Evolutionary conservation across 108 stramenopile genomes (phyloP), one percentile per base, ranked within the genome.

Genomic region (Mayamaea pseudoterrestris): DNA sequence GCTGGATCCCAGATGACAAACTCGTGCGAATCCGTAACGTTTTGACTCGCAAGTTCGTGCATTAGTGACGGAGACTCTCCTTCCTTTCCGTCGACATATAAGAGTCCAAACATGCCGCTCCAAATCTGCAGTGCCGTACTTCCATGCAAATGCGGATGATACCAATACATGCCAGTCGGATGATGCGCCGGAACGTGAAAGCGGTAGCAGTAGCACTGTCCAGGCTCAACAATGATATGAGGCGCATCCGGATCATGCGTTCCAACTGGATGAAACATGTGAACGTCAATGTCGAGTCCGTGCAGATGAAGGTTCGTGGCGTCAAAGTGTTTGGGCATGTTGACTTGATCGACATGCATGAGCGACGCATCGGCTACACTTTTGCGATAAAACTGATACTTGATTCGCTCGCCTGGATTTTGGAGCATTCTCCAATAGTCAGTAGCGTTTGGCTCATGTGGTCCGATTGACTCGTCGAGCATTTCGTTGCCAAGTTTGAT

Each of bases 181-280:
- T 73, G 72, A 36, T 73, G 60, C 0, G 68, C 55, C 0, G 72
- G 72, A 0, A 73, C 29, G 17, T 49, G 24, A 37, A 74, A 69
- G 24, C 50, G 27, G 50, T 69, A 69, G 41, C 67, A 69, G 30
- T 69, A 69, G 27, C 73, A 69, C 27, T 65, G 26, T 14, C 65
- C 68, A 0, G 73, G 73, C 16, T 47, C 27, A 22, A 74, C 47
- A 13, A 21, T 24, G 17, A 74, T 56, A 32, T 66, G 65, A 0
- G 63, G 60, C 0, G 71, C 65, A 31, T 53, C 52, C 0, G 61
- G 44, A 52, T 65, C 42, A 49, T 60, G 58, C 23, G 71, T 73
- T 7, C 58, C 58, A 0, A 65, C 44, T 16, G 71, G 71, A 64
- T 68, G 58, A 56, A 73, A 73, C 66, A 73, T 63, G 66, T 73